Conservation (phyloP, 306 rosid species). For the Astragalus membranaceus region DNA sequence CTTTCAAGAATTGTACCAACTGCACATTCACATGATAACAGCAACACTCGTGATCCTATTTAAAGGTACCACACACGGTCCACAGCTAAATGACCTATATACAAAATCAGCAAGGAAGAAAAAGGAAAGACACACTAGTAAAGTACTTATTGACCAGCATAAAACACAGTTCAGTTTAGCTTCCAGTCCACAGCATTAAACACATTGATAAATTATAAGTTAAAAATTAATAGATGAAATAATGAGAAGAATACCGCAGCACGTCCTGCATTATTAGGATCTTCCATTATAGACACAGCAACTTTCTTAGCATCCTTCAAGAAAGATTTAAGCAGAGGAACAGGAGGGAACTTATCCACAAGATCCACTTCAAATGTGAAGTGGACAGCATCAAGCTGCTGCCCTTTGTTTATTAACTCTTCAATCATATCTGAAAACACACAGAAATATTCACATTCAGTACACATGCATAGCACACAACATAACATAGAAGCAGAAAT, state of each 20-base stretch:
- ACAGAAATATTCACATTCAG: background rate
- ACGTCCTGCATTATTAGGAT: conserved; percentile 82
- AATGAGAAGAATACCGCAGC: conserved; percentile 60
- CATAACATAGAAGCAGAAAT: background rate
- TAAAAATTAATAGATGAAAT: background rate
- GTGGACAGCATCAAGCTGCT: conserved; percentile 99
- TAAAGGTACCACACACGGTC: background rate
- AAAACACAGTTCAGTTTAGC: background rate
- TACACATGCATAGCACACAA: background rate
- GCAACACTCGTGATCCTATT: background rate
- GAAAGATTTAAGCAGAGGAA: conserved; percentile 79
- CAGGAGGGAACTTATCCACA: conserved; percentile 78
- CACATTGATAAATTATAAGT: background rate
- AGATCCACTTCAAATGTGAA: conserved; percentile 91
- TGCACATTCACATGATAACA: background rate
- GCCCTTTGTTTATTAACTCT: conserved; percentile 92
- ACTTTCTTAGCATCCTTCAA: conserved; percentile 92
- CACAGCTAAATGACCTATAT: background rate
- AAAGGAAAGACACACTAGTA: background rate
- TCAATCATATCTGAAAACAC: conserved; percentile 73
- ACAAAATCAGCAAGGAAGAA: background rate
- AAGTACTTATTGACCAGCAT: background rate
- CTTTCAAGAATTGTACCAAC: background rate
- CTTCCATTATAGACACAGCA: conserved; percentile 85
- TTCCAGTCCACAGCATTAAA: background rate